These are phyloP conservation scores for Globisporangium paddicum DNA, from an alignment of 352 stramenopile species.

Conservation along the genomic window DNA sequence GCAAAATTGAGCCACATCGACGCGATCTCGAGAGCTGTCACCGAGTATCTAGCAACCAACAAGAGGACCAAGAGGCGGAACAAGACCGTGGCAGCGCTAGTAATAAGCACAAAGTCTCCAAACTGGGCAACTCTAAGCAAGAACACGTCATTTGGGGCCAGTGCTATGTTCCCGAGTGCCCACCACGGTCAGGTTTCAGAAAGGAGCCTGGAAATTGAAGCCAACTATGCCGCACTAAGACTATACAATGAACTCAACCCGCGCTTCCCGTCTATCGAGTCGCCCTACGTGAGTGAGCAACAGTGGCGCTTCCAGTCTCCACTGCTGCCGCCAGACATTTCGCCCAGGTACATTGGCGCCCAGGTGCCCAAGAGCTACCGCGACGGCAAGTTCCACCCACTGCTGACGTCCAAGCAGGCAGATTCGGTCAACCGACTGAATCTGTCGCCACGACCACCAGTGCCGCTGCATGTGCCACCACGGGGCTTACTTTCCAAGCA, in stretches of 20 bases:
- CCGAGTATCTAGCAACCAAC: neutral
- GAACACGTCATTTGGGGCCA: neutral
- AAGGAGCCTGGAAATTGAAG: neutral
- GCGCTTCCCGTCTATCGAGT: conserved; percentile 55
- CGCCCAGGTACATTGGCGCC: conserved; percentile 42
- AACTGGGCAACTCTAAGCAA: neutral
- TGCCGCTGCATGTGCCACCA: conserved; percentile 10
- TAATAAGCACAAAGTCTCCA: neutral
- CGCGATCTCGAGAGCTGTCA: conserved; percentile 20
- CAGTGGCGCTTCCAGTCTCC: conserved; percentile 52
- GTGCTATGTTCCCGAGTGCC: neutral
- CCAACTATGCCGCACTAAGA: conserved; percentile 12
- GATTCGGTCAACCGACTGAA: conserved; percentile 48
- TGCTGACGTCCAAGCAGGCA: conserved; percentile 39
- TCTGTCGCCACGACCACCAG: conserved; percentile 22
- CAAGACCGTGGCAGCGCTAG: neutral
- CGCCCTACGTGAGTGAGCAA: conserved; percentile 28
- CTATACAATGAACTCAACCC: conserved; percentile 54
- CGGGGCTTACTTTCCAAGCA: conserved; percentile 20
- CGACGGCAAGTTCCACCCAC: conserved; percentile 40
- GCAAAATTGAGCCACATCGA: conserved; percentile 28
- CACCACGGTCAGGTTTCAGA: neutral
- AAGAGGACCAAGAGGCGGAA: neutral
- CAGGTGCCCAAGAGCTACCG: conserved; percentile 57
- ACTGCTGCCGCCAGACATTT: conserved; percentile 41